A percentile compares a stretch with the other conserved stretches of the same genome.
These are phyloP conservation scores for Trypanosoma cruzi DNA, from an alignment of 208 protist genomes.

Conservation along the genomic window DNA sequence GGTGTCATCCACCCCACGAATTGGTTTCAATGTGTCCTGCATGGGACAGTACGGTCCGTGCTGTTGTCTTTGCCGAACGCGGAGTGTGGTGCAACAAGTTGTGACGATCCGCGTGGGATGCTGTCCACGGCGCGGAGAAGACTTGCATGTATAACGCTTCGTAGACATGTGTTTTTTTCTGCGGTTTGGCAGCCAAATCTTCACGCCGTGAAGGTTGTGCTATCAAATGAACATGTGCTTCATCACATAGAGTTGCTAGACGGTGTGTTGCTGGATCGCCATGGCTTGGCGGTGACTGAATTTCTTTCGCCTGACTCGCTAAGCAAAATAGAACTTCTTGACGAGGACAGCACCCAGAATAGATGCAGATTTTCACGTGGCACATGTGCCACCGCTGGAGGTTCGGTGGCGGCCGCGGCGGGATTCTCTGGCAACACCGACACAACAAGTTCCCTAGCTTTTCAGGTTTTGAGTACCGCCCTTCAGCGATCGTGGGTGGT, in stretches of 20 bases:
- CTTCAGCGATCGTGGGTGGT: slow-evolving; percentile 41
- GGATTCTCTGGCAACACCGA: background rate
- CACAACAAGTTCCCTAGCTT: slow-evolving; percentile 30
- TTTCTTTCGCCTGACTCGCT: slow-evolving; percentile 1
- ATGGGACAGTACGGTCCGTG: slow-evolving; percentile 20
- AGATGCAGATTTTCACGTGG: slow-evolving; percentile 24
- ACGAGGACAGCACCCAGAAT: slow-evolving; percentile 12
- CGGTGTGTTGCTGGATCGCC: slow-evolving; percentile 26
- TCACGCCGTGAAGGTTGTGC: slow-evolving; percentile 14
- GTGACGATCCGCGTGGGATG: slow-evolving; percentile 1
- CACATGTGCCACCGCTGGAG: slow-evolving; percentile 20
- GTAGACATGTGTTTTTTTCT: slow-evolving; percentile 19
- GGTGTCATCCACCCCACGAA: slow-evolving; percentile 19
- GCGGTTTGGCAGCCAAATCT: slow-evolving; percentile 25
- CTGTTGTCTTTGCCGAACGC: slow-evolving; percentile 18
- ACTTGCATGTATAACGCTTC: slow-evolving; percentile 18
- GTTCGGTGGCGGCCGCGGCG: slow-evolving; percentile 16
- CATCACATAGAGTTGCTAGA: slow-evolving; percentile 32
- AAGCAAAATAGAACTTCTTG: slow-evolving; percentile 25
- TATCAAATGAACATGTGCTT: slow-evolving; percentile 22
- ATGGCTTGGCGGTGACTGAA: background rate
- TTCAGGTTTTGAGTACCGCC: slow-evolving; percentile 45
- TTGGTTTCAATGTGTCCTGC: slow-evolving; percentile 25
- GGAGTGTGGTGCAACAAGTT: background rate
- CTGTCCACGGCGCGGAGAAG: slow-evolving; percentile 6